These are phyloP conservation scores for Catenaria anguillulae DNA, from an alignment of 371 early-diverging fungal species.

Conservation along the genomic window DNA sequence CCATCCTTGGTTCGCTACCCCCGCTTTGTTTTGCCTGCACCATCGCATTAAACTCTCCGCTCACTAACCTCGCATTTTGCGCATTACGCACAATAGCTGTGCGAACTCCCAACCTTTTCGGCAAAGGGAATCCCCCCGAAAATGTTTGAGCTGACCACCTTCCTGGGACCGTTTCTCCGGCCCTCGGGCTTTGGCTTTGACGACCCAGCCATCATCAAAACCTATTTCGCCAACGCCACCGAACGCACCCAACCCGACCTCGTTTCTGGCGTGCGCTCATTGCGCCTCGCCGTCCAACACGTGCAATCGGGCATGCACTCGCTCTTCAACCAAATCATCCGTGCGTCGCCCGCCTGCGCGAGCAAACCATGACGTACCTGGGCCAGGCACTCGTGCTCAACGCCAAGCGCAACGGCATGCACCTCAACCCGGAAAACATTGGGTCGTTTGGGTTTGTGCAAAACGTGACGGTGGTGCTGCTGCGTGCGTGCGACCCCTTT, in stretches of 20 bases:
- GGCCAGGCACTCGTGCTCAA: slow-evolving; percentile 48
- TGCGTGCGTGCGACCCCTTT: slow-evolving; percentile 68
- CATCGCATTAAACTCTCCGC: too few species aligned
- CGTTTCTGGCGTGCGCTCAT: slow-evolving; percentile 39
- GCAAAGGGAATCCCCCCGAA: slow-evolving; percentile 37
- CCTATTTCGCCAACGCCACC: slow-evolving; percentile 40
- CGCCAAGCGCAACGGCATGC: slow-evolving; percentile 63
- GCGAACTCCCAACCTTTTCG: slow-evolving; percentile 41
- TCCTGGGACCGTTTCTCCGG: slow-evolving; percentile 59
- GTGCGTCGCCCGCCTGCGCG: slow-evolving; percentile 42
- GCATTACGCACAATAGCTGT: too few species aligned
- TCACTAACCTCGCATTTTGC: too few species aligned
- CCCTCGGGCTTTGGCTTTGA: slow-evolving; percentile 39
- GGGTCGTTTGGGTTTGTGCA: slow-evolving; percentile 78
- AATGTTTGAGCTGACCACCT: slow-evolving; percentile 43
- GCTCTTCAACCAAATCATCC: slow-evolving; percentile 53
- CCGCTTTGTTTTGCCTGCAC: too few species aligned
- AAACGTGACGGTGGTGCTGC: slow-evolving; percentile 48
- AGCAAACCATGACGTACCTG: slow-evolving; percentile 45
- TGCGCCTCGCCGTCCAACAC: slow-evolving; percentile 47
- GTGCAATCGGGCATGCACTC: slow-evolving; percentile 42
- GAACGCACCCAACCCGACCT: slow-evolving; percentile 36
- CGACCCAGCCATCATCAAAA: slow-evolving; percentile 39
- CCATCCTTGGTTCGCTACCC: too few species aligned
- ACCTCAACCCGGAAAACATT: slow-evolving; percentile 55